A percentile compares a stretch with the other conserved stretches of the same genome.
phyloP scores from a whole-genome alignment of 345 rosid species.

The Linum lewisii region DNA sequence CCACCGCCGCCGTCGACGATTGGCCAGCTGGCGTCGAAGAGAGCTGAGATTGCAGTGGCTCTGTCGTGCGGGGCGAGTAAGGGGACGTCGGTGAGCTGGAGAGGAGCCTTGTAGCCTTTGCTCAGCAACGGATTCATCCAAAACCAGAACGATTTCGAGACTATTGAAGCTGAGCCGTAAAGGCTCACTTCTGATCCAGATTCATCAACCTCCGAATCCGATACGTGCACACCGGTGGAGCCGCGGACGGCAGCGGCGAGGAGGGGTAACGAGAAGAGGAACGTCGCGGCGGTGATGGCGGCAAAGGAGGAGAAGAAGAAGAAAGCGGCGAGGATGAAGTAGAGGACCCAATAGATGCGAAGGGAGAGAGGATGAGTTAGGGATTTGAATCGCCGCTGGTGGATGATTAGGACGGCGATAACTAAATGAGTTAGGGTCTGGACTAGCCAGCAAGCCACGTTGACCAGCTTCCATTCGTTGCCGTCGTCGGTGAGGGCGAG shows the following conservation, averaged over 20 bases:
- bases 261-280: constrained; percentile 47
- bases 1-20: too few relatives aligned
- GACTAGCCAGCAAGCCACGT: constrained; percentile 52
- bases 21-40: constrained; percentile 68
- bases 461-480: constrained; percentile 28
- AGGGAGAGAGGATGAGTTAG: constrained; percentile 48
- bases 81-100: constrained; percentile 61
- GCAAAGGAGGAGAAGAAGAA: constrained; percentile 39
- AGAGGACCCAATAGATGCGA: constrained; percentile 51
- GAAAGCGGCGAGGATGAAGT: constrained; percentile 31
- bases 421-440: constrained; percentile 64
- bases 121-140: constrained; percentile 85
- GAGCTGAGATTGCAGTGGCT: constrained; percentile 63
- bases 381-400: constrained; percentile 61
- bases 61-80: constrained; percentile 65
- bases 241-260: constrained; percentile 52
- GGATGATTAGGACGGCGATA: constrained; percentile 51
- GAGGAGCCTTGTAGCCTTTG: constrained; percentile 73
- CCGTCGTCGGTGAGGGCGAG: constrained; percentile 31
- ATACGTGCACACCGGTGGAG: constrained; percentile 43
- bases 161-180: constrained; percentile 60
- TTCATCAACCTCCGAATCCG: constrained; percentile 13
- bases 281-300: constrained; percentile 36
- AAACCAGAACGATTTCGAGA: constrained; percentile 69
- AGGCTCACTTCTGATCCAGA: constrained; percentile 35